Conservation (phyloP, 768 basidiomycete genomes). For the Panaeolus papilionaceus region DNA sequence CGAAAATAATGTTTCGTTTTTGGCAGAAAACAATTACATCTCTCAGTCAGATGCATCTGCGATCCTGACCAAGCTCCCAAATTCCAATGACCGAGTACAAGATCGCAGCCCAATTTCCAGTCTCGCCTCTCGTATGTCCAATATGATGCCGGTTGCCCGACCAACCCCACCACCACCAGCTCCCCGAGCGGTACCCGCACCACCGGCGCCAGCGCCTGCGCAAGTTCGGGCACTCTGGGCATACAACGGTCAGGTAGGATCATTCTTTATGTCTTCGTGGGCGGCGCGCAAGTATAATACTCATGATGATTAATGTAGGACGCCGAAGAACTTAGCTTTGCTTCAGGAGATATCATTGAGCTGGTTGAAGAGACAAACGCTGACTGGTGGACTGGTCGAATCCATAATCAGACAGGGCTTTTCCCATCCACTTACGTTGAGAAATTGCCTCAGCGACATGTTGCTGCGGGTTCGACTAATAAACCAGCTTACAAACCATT, state of each 20-base stretch:
- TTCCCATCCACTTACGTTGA: conserved; percentile 84
- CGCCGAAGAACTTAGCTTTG: conserved; percentile 80
- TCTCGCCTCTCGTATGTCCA: conserved; percentile 28
- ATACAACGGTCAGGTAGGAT: conserved; percentile 68
- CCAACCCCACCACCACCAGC: conserved; percentile 25
- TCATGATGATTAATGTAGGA: conserved; percentile 50
- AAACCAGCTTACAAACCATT: conserved; percentile 48
- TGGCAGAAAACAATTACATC: conserved; percentile 60
- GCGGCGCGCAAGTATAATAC: conserved; percentile 9
- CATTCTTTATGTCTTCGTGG: conserved; percentile 24
- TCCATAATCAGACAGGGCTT: conserved; percentile 69
- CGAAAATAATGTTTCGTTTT: conserved; percentile 61
- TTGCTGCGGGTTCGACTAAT: conserved; percentile 29
- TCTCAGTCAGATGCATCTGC: conserved; percentile 52
- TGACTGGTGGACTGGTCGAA: conserved; percentile 87
- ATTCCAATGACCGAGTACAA: conserved; percentile 22
- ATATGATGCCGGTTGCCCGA: conserved; percentile 24
- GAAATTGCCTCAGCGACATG: conserved; percentile 38
- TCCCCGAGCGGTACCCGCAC: conserved; percentile 21
- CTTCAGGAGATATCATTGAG: conserved; percentile 77
- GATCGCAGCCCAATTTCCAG: conserved; percentile 26
- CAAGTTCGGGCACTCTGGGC: conserved; percentile 68
- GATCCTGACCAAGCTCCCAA: conserved; percentile 58
- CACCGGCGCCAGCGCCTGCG: conserved; percentile 29
- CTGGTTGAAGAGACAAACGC: conserved; percentile 79